Base-by-base conservation (phyloP, 1,284 basidiomycete species). In the Leccinum huronense region DNA sequence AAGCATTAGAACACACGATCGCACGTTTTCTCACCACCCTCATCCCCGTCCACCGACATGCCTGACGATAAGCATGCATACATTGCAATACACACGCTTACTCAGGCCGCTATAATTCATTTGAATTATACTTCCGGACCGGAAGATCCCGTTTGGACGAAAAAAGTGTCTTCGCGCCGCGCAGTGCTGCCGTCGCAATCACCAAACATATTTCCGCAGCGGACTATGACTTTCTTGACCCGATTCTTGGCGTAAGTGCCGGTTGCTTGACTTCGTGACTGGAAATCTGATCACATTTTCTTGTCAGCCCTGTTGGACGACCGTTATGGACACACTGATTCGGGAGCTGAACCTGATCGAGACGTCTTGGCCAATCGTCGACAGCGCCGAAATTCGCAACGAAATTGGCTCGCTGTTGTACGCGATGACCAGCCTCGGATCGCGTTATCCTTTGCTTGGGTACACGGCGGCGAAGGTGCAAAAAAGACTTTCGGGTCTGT, bases 201-300 rank as follows among this genome's bases (percentile, higher is more conserved):
- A 81, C 86, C 69, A 86, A 86, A 70, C 83, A 84, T 65, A 79
- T 90, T 63, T 75, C 80, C 31, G 88, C 90, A 42, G 75, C 82
- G 69, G 88, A 90, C 70, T 88, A 84, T 65, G 81, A 83, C 51
- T 88, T 84, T 73, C 80, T 91, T 36, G 89, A 91, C 77, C 90
- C 90, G 27, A 84, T 90, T 67, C 80, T 91, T 66, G 88, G 86
- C 63, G 89, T 91, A 78, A 68, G 88, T 79, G 10, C 62, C 60
- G 54, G 16, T 33, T 59, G 4, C 45, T 60, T 62, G 59, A 57
- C 14, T 54, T n/a, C 27, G 34, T 61, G 63, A 59, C 36, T 51
- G 48, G 63, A 16, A 31, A 16, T 64, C 66, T 66, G 51, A 69
- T 61, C 33, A n/a, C 1, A 5, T 65, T 23, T 27, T 23, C 36